A percentile compares a stretch with the other conserved stretches of the same genome.
These are phyloP conservation scores for Luvunga scandens DNA, from an alignment of 345 rosid genomes.

Conservation along the genomic window DNA sequence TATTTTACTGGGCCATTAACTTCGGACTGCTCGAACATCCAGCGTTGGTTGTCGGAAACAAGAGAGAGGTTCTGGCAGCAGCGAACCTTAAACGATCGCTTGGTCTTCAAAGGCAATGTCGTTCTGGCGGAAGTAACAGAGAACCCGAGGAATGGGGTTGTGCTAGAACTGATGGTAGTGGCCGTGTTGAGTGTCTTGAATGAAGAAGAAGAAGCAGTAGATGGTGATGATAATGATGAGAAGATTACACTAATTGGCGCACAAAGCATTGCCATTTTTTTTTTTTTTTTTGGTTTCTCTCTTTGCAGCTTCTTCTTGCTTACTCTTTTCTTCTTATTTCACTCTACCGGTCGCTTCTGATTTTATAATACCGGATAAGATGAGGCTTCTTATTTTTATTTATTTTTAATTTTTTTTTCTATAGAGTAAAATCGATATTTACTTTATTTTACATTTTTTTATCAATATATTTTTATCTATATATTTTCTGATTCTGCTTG, in stretches of 20 bases:
- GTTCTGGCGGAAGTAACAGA: constrained; percentile 27
- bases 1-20: constrained; percentile 57
- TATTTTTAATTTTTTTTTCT: too few species aligned
- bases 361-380: constrained; percentile 32
- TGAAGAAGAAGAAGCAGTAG: constrained; percentile 11
- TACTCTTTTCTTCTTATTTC: not conserved
- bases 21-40: constrained; percentile 77
- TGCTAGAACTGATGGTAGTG: constrained; percentile 7
- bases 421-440: too few species aligned
- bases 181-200: constrained; percentile 6
- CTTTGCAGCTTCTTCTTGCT: not conserved
- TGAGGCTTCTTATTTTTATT: not conserved
- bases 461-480: too few species aligned
- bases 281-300: not conserved
- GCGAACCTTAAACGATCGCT: constrained; percentile 37
- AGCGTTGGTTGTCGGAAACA: constrained; percentile 61
- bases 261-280: constrained; percentile 43
- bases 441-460: too few species aligned
- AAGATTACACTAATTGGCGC: constrained; percentile 32
- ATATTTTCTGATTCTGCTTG: too few species aligned
- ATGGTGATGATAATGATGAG: constrained; percentile 24
- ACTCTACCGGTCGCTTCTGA: not conserved
- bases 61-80: constrained; percentile 53
- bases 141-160: constrained; percentile 40
- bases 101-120: constrained; percentile 19